A percentile compares a stretch with the other conserved stretches of the same genome.
phyloP scores from a whole-genome alignment of 352 stramenopile species.

The Elongisporangium undulatum region DNA sequence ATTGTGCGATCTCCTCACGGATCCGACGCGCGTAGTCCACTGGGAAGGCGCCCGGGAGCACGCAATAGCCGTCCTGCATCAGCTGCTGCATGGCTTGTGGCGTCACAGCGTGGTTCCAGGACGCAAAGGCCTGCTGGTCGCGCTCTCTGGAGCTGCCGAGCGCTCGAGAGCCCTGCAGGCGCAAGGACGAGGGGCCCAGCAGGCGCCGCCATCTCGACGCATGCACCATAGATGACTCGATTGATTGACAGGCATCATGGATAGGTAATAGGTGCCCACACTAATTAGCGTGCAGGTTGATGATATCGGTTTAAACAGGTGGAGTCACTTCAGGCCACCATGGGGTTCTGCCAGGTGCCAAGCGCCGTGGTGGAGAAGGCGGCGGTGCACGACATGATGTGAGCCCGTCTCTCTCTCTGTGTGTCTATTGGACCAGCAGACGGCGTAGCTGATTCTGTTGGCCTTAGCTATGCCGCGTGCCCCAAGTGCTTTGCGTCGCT shows the following conservation, averaged over 20 bases:
- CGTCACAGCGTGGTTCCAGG: conserved; percentile 30
- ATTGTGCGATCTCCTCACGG: conserved; percentile 44
- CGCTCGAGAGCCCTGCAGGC: neutral
- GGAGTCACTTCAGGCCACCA: no score
- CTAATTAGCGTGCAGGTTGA: neutral
- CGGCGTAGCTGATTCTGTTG: neutral
- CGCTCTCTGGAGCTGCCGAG: neutral
- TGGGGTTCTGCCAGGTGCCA: conserved; percentile 12
- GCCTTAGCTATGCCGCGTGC: conserved; percentile 43
- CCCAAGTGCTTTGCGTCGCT: conserved; percentile 40
- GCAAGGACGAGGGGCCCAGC: neutral
- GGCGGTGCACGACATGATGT: conserved; percentile 52
- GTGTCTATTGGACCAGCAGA: neutral
- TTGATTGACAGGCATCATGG: neutral
- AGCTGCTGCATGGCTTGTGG: conserved; percentile 19
- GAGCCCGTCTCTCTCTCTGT: neutral
- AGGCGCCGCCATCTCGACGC: neutral
- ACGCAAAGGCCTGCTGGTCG: conserved; percentile 1
- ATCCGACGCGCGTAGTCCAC: conserved; percentile 33
- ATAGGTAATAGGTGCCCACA: neutral
- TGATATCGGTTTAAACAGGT: neutral
- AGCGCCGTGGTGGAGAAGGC: conserved; percentile 49
- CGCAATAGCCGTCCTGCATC: conserved; percentile 44
- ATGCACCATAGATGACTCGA: neutral
- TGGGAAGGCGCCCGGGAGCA: conserved; percentile 48